A percentile compares a stretch with the other conserved stretches of the same genome.
Evolutionary conservation across 768 basidiomycete genomes (phyloP).

Genomic region (Trichaptum fuscoviolaceum): DNA sequence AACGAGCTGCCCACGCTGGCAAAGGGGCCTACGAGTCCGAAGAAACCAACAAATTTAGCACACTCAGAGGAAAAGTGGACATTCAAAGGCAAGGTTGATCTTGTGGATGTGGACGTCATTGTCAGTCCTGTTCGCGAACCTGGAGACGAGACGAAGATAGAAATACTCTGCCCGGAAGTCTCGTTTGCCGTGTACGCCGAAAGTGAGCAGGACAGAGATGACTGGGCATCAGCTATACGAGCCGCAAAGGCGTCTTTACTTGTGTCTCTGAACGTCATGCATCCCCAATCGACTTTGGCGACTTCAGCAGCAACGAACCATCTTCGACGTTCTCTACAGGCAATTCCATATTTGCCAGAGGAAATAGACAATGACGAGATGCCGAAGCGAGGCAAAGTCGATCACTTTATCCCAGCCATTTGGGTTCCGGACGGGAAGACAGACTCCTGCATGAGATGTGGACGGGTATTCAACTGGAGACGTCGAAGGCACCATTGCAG

Average conservation of each 20-base stretch:
- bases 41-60: constrained; percentile 3
- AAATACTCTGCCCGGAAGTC: constrained; percentile 70
- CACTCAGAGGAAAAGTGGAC: constrained; percentile 60
- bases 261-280: constrained; percentile 60
- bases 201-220: constrained; percentile 50
- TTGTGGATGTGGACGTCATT: constrained; percentile 76
- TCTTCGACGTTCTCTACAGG: constrained; percentile 66
- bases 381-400: constrained; percentile 50
- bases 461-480: constrained; percentile 68
- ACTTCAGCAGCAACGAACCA: constrained; percentile 74
- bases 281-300: constrained; percentile 78
- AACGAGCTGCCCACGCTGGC: constrained; percentile 40
- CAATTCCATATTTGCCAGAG: constrained; percentile 60
- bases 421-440: constrained; percentile 90
- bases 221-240: constrained; percentile 65
- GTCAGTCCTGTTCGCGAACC: constrained; percentile 39
- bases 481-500: constrained; percentile 82
- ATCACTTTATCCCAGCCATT: constrained; percentile 84
- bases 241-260: constrained; percentile 67
- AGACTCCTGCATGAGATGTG: constrained; percentile 83
- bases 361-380: constrained; percentile 30
- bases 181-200: constrained; percentile 70
- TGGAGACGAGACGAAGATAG: constrained; percentile 55
- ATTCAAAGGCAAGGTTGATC: constrained; percentile 62
- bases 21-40: constrained; percentile 17